Conservation (phyloP, 1,284 basidiomycete species). For the Microbotryum violaceum region DNA sequence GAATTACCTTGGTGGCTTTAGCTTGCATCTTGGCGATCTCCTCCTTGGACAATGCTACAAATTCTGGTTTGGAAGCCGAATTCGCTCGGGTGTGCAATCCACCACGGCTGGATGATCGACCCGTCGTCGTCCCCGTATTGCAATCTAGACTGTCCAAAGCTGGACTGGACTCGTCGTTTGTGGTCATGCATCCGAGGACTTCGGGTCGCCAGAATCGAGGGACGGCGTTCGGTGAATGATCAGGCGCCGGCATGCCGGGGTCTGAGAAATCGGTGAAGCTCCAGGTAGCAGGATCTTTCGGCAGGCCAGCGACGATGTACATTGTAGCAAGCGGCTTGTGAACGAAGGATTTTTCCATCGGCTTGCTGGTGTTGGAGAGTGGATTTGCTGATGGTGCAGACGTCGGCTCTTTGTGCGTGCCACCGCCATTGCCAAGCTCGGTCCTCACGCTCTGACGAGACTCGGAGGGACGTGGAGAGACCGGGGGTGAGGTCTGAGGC, state of each 20-base stretch:
- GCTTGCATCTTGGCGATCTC: constrained; percentile 80
- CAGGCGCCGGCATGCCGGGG: constrained; percentile 60
- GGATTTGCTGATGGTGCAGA: too few species aligned
- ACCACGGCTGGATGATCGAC: constrained; percentile 38
- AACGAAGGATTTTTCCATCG: too few species aligned
- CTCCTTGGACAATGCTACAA: constrained; percentile 58
- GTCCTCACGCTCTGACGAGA: too few species aligned
- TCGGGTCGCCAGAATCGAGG: constrained; percentile 91
- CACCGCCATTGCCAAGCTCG: too few species aligned
- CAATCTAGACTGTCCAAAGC: too few species aligned
- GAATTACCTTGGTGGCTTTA: constrained; percentile 73
- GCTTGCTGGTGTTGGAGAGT: too few species aligned
- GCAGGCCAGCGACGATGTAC: constrained; percentile 47
- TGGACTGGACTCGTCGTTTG: constrained; percentile 50
- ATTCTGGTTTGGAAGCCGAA: constrained; percentile 50
- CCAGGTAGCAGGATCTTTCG: constrained; percentile 54
- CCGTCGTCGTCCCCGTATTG: too few species aligned
- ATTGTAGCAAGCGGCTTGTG: constrained; percentile 42
- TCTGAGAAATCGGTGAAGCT: constrained; percentile 67
- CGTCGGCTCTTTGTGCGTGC: too few species aligned
- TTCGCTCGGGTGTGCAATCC: constrained; percentile 2
- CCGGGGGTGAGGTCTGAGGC: too few species aligned
- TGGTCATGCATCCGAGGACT: constrained; percentile 78
- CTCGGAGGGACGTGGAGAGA: too few species aligned
- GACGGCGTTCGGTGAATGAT: constrained; percentile 75